Base-by-base conservation (phyloP, 208 protist species). In the Acanthamoeba divionensis region DNA sequence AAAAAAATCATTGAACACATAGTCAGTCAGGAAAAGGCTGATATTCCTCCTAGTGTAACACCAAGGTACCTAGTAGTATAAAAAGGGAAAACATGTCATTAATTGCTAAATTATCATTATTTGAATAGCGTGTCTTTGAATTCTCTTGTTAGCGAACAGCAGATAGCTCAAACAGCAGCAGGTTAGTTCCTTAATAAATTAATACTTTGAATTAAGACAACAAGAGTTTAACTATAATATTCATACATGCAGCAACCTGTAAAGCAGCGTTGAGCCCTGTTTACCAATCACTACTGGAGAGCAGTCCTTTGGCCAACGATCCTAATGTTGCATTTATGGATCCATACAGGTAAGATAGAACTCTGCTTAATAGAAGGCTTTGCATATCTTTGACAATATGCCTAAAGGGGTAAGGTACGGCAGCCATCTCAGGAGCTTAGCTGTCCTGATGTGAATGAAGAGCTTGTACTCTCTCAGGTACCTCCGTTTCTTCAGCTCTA, bases 391-490 rank as follows among this genome's bases (percentile, higher is more conserved):
- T 18, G 52, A n/a, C 52, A 60, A 60, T 18, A 60, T 24, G 18
- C 18, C 18, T 18, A n/a, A 60, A 60, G 18, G 52, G 52, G 18
- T 18, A n/a, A 60, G 52, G 52, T 60, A 60, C 52, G 18, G 52
- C 52, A 60, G 52, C 52, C n/a, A 24, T n/a, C 52, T 24, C 52
- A n/a, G 52, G 18, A 60, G n/a, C 52, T n/a, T n/a, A n/a, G n/a
- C n/a, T n/a, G n/a, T n/a, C 79, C 79, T 18, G 79, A 87, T 24
- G 29, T 87, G 57, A 87, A 87, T 26, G 79, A 44, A 0, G 79
- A 87, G 24, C 79, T 87, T n/a, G 79, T 87, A 13, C 79, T 87
- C 1, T 87, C 79, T 12, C 79, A 87, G 73, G 73, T 82, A 15
- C 52, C 52, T 57, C 52, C 15, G 52, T 41, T n/a, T n/a, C n/a